Evolutionary conservation across 2,329 filamentous ascomycete species (phyloP), one percentile per base, ranked within the genome.

Genomic region (Berkeleyomyces basicola): DNA sequence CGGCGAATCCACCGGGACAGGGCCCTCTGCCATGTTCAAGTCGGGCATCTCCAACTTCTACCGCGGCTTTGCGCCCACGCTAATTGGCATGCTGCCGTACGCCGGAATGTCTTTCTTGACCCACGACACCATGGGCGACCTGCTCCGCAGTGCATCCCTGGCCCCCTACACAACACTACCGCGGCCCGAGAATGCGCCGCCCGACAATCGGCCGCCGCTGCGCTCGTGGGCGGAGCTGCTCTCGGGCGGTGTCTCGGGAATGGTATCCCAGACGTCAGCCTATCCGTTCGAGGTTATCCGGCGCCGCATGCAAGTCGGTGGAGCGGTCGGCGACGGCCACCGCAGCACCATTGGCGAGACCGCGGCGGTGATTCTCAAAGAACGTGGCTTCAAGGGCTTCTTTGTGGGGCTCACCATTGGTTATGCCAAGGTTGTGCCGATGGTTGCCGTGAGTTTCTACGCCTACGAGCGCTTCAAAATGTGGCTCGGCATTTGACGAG

Each of bases 81-180:
- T 99, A 4, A 78, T 95, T 65, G 93, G 93, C 68, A 99, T 99
- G 92, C 77, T 99, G 0, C 93, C 93, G 0, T 99, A 99, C 70
- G 93, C 93, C 0, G 93, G 93, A 68, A 86, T 95, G 70, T 96
- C 90, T 0, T 99, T 99, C 75, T 80, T 99, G 47, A 95, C 90
- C 0, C 93, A 99, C 75, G 93, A 99, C 72, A 90, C 88, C 3
- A 83, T 87, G 47, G 88, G 89, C 65, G 93, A 99, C 72, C 70
- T 93, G 57, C 80, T 99, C 68, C 88, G 91, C 16, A 79, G 81
- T 63, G 84, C 85, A 0, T 66, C 72, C 0, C 69, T 96, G 5
- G 83, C 86, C 3, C 71, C 79, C 55, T 88, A 89, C 71, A 96
- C 92, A 3, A 90, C 87, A 0, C 75, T 95, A 1, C 83, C 88